Percentiles rank a stretch among this genome's conserved stretches.
Evolutionary conservation across 179 eudicot species (phyloP).

Genomic region (Carnegiea gigantea): DNA sequence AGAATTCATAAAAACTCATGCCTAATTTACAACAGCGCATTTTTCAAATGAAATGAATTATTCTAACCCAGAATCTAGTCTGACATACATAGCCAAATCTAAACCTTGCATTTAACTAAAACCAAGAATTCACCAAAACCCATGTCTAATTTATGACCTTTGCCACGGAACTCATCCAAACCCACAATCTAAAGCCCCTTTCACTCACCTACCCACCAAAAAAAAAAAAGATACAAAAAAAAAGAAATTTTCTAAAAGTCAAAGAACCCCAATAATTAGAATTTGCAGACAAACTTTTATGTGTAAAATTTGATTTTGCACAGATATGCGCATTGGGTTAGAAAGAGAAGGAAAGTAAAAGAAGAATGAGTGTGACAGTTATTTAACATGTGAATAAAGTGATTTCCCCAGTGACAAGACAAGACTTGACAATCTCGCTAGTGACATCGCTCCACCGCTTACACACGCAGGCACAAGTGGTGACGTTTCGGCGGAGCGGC

Average conservation of each 20-base stretch:
- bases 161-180: neutral
- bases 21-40: neutral
- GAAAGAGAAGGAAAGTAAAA: too few species aligned
- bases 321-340: too few species aligned
- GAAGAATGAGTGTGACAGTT: too few species aligned
- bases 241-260: neutral
- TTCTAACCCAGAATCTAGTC: neutral
- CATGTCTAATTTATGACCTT: neutral
- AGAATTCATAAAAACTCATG: neutral
- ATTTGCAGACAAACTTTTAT: too few species aligned
- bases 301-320: too few species aligned
- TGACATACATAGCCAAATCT: neutral
- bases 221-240: neutral
- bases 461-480: constrained; percentile 78
- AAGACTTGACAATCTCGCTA: constrained; percentile 48
- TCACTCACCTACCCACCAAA: neutral
- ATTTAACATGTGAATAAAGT: constrained; percentile 31
- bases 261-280: too few species aligned
- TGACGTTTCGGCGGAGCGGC: constrained; percentile 59
- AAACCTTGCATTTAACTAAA: neutral
- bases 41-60: neutral
- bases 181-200: neutral
- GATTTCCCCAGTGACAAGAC: constrained; percentile 48
- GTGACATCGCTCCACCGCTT: constrained; percentile 77
- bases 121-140: neutral